Conservation (phyloP, 2,329 filamentous ascomycete species). For the Cercospora beticola region DNA sequence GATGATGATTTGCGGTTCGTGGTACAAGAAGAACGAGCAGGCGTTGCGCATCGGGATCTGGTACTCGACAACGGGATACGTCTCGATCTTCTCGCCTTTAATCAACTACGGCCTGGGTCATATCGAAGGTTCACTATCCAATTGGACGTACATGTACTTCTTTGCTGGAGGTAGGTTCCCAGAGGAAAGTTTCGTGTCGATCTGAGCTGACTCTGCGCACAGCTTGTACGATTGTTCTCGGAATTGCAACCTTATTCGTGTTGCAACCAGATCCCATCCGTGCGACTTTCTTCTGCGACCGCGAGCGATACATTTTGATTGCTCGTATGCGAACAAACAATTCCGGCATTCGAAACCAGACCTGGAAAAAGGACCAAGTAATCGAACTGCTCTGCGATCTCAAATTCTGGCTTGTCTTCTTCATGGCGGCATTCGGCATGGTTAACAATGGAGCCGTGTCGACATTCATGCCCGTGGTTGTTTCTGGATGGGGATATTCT, state of each 20-base stretch:
- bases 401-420: conserved; percentile 46
- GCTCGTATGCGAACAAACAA: conserved; percentile 35
- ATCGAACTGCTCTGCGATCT: conserved; percentile 37
- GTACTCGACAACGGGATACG: conserved; percentile 47
- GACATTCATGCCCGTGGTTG: conserved; percentile 41
- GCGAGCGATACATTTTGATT: conserved; percentile 34
- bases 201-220: background rate
- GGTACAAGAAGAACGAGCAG: conserved; percentile 34
- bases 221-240: conserved; percentile 45
- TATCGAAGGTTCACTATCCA: conserved; percentile 36
- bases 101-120: conserved; percentile 52
- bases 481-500: conserved; percentile 34
- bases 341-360: conserved; percentile 42
- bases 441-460: conserved; percentile 42
- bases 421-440: conserved; percentile 51
- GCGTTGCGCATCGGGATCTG: conserved; percentile 29
- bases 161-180: conserved; percentile 36
- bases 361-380: conserved; percentile 47
- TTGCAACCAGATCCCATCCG: conserved; percentile 45
- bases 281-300: conserved; percentile 44
- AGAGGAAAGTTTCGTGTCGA: background rate
- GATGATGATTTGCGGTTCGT: conserved; percentile 21
- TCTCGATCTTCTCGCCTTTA: conserved; percentile 48
- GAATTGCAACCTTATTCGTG: conserved; percentile 41
- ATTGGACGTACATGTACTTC: conserved; percentile 37